phyloP scores from a whole-genome alignment of 306 rosid species.

The Vigna hirtella region DNA sequence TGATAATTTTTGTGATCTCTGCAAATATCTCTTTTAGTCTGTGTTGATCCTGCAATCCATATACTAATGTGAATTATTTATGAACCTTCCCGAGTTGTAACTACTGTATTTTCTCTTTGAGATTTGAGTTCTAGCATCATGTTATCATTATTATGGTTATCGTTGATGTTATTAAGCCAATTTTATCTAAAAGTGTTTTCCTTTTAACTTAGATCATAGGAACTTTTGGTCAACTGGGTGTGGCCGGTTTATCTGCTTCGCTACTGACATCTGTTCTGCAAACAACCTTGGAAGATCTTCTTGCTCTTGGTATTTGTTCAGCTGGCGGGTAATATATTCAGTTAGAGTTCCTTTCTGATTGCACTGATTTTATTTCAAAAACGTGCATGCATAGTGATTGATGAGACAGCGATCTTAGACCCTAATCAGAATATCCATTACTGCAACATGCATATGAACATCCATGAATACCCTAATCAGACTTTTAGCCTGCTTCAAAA shows the following conservation, averaged over 20 bases:
- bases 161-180: constrained; percentile 19
- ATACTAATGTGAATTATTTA: constrained; percentile 13
- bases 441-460: constrained; percentile 22
- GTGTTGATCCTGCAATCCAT: constrained; percentile 18
- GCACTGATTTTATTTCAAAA: constrained; percentile 3
- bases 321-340: constrained; percentile 85
- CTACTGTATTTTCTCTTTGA: neutral
- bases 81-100: neutral
- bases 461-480: constrained; percentile 9
- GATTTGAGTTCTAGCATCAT: neutral
- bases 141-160: neutral
- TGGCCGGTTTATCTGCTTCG: constrained; percentile 95
- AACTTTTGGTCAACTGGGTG: constrained; percentile 90
- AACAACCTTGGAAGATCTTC: constrained; percentile 90
- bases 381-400: constrained; percentile 8
- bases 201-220: constrained; percentile 65
- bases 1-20: neutral
- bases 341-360: constrained; percentile 27
- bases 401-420: constrained; percentile 16
- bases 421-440: neutral
- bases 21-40: constrained; percentile 11
- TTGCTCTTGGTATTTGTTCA: constrained; percentile 97
- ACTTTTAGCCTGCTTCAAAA: constrained; percentile 27
- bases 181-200: constrained; percentile 28
- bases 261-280: constrained; percentile 89